phyloP scores from a whole-genome alignment of 2,329 filamentous ascomycete species.

The Penicillium griseofulvum region DNA sequence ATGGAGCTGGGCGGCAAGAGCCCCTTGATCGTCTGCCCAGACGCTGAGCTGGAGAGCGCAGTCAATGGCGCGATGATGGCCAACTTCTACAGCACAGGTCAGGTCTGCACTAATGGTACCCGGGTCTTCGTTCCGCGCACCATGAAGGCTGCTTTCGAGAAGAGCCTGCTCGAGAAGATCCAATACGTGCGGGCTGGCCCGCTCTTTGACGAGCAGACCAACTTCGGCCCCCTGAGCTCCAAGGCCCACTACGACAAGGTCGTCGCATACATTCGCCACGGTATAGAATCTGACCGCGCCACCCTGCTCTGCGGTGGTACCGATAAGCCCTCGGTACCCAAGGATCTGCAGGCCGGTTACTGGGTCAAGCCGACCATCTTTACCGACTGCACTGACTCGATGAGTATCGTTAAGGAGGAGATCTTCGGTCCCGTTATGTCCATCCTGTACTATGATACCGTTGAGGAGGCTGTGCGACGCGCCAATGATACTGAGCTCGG shows the following conservation, averaged over 20 bases:
- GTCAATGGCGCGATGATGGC: conserved; percentile 90
- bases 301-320: conserved; percentile 70
- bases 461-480: conserved; percentile 67
- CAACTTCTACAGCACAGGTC: conserved; percentile 87
- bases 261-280: conserved; percentile 70
- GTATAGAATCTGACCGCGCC: conserved; percentile 69
- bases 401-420: conserved; percentile 77
- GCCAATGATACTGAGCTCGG: conserved; percentile 77
- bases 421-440: conserved; percentile 89
- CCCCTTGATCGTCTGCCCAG: conserved; percentile 74
- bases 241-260: conserved; percentile 75
- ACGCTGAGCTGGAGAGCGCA: conserved; percentile 74
- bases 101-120: conserved; percentile 91
- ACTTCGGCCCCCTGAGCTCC: conserved; percentile 81
- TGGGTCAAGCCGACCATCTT: conserved; percentile 85
- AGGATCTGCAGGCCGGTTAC: conserved; percentile 62
- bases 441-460: conserved; percentile 68
- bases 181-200: conserved; percentile 67
- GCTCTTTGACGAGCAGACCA: conserved; percentile 68
- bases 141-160: conserved; percentile 68
- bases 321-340: conserved; percentile 56
- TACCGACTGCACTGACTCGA: conserved; percentile 77
- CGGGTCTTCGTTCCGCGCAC: conserved; percentile 73
- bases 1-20: conserved; percentile 92
- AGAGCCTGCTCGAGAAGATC: conserved; percentile 67